A percentile compares a stretch with the other conserved stretches of the same genome.
Evolutionary conservation across 306 rosid species (phyloP).

Genomic region (Citrullus amarus): DNA sequence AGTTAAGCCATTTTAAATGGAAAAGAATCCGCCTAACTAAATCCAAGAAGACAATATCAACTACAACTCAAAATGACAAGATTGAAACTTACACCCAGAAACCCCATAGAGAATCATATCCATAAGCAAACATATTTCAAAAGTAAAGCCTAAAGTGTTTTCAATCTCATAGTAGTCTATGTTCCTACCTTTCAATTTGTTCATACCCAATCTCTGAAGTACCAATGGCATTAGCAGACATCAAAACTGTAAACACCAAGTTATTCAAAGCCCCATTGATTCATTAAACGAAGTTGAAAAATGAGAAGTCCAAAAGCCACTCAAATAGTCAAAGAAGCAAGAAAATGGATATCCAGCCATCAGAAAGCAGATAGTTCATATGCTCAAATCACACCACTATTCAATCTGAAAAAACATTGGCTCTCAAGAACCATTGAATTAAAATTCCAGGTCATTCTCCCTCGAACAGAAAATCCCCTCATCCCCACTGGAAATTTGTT

Average conservation of each 20-base stretch:
- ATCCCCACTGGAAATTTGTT: background rate
- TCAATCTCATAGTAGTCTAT: background rate
- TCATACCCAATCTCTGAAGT: background rate
- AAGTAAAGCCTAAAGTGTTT: background rate
- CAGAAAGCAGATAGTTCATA: background rate
- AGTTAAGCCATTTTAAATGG: conserved; percentile 17
- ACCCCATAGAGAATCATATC: background rate
- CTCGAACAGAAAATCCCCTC: background rate
- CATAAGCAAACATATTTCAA: background rate
- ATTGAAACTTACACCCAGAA: background rate
- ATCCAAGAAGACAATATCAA: background rate
- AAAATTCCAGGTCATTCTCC: background rate
- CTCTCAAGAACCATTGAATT: background rate
- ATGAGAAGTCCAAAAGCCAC: background rate
- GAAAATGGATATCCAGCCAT: background rate
- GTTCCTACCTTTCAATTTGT: background rate
- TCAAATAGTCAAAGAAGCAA: background rate
- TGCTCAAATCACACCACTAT: background rate
- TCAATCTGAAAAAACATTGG: background rate
- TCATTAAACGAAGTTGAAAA: background rate
- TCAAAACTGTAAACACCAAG: background rate
- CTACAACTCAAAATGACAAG: background rate
- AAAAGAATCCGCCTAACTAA: conserved; percentile 9
- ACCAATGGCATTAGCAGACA: background rate
- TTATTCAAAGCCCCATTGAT: background rate